Conservation (phyloP, 2,329 filamentous ascomycete species). For the Thielaviopsis musarum region DNA sequence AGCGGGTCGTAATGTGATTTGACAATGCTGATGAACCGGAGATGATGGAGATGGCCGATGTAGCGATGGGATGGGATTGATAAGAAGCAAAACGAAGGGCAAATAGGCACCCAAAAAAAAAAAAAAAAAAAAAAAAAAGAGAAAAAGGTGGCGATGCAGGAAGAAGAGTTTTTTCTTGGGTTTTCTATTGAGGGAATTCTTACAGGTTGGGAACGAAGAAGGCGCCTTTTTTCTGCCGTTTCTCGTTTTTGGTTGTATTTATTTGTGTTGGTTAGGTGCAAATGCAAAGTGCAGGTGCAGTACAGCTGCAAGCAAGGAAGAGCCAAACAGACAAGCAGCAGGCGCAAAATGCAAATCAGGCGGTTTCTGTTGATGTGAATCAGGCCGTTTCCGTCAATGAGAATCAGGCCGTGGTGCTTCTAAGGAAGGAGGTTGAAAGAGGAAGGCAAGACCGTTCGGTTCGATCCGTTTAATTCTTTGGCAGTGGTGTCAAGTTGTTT, state of each 20-base stretch:
- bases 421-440: not conserved
- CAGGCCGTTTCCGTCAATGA: constrained; percentile 4
- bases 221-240: not conserved
- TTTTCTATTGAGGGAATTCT: not conserved
- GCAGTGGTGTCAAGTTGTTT: not conserved
- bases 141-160: not conserved
- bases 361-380: constrained; percentile 1
- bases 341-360: constrained; percentile 2
- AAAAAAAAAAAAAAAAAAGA: not conserved
- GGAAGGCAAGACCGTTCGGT: not conserved
- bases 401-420: not conserved
- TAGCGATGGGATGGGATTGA: not conserved
- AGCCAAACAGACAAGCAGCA: not conserved
- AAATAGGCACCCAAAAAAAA: not conserved
- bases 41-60: not conserved
- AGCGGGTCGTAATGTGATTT: not conserved
- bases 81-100: too few species aligned
- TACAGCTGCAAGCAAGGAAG: not conserved
- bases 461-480: not conserved
- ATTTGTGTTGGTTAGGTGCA: not conserved
- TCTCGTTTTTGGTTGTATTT: not conserved
- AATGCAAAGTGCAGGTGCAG: not conserved
- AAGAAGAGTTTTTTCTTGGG: not conserved
- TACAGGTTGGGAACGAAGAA: not conserved
- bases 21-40: not conserved